These are phyloP conservation scores for Cudoniella acicularis DNA, from an alignment of 495 filamentous ascomycete genomes.

Conservation along the genomic window DNA sequence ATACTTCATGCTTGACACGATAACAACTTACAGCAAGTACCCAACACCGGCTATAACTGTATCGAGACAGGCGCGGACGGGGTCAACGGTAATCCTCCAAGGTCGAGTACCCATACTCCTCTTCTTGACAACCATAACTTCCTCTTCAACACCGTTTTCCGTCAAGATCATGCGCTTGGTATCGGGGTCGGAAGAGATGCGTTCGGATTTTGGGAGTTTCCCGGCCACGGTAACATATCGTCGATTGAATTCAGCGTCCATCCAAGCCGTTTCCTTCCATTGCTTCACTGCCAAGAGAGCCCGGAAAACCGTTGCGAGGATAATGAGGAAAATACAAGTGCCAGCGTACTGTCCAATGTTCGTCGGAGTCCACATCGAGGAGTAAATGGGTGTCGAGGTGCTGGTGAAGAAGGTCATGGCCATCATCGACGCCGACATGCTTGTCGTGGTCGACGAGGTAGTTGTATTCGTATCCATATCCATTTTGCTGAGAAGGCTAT, in stretches of 20 bases:
- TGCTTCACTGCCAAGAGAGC: slow-evolving; percentile 63
- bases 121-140: slow-evolving; percentile 63
- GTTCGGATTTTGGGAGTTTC: slow-evolving; percentile 51
- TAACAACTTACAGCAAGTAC: slow-evolving; percentile 79
- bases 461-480: slow-evolving; percentile 12
- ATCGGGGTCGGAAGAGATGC: slow-evolving; percentile 49
- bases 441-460: background rate
- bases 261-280: slow-evolving; percentile 47
- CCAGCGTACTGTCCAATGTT: slow-evolving; percentile 68
- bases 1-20: background rate
- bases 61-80: slow-evolving; percentile 65
- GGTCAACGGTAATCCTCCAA: slow-evolving; percentile 76
- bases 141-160: slow-evolving; percentile 69
- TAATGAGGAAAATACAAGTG: slow-evolving; percentile 82
- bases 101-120: slow-evolving; percentile 47
- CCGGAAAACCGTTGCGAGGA: slow-evolving; percentile 66
- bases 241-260: slow-evolving; percentile 62
- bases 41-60: slow-evolving; percentile 69
- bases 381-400: slow-evolving; percentile 70
- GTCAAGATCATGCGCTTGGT: slow-evolving; percentile 56
- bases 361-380: slow-evolving; percentile 66
- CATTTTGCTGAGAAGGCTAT: background rate
- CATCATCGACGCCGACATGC: slow-evolving; percentile 26
- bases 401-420: slow-evolving; percentile 60
- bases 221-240: slow-evolving; percentile 73